These are phyloP conservation scores for Yamadazyma tumulicola DNA, from an alignment of 805 yeast genomes.

Conservation along the genomic window DNA sequence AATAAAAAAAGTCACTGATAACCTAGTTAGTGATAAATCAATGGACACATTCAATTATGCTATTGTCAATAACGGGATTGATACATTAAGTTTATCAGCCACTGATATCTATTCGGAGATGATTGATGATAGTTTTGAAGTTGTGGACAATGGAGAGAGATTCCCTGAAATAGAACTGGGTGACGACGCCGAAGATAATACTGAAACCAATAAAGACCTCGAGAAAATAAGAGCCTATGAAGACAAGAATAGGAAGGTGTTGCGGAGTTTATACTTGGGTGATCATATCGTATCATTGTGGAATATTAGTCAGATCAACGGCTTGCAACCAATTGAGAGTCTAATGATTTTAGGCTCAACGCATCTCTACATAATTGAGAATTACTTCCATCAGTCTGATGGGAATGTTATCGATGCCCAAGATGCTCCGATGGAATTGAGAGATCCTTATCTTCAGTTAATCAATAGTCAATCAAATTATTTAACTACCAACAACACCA, in stretches of 20 bases:
- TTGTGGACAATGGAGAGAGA: slow-evolving; percentile 35
- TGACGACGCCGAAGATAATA: slow-evolving; percentile 8
- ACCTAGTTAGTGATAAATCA: slow-evolving; percentile 9
- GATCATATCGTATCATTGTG: slow-evolving; percentile 70
- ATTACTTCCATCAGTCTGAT: slow-evolving; percentile 56
- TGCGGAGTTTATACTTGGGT: slow-evolving; percentile 63
- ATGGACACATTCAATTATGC: slow-evolving; percentile 17
- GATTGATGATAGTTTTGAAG: slow-evolving; percentile 36
- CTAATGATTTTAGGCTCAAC: slow-evolving; percentile 64
- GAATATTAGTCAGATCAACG: slow-evolving; percentile 74
- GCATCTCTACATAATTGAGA: slow-evolving; percentile 65
- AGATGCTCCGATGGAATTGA: slow-evolving; percentile 57
- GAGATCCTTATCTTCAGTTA: slow-evolving; percentile 69
- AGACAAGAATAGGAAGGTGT: slow-evolving; percentile 71
- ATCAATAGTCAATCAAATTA: slow-evolving; percentile 48
- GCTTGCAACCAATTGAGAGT: slow-evolving; percentile 75
- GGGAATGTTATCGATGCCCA: slow-evolving; percentile 57
- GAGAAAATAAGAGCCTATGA: slow-evolving; percentile 32
- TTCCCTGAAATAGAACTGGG: not conserved
- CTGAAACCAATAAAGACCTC: slow-evolving; percentile 25
- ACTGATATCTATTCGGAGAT: slow-evolving; percentile 12
- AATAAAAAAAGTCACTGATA: slow-evolving; percentile 13
- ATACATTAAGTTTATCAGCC: slow-evolving; percentile 22
- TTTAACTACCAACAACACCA: slow-evolving; percentile 18
- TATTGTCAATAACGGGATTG: slow-evolving; percentile 20